phyloP scores from a whole-genome alignment of 2,329 filamentous ascomycete species.

The Aspergillus hiratsukae region DNA sequence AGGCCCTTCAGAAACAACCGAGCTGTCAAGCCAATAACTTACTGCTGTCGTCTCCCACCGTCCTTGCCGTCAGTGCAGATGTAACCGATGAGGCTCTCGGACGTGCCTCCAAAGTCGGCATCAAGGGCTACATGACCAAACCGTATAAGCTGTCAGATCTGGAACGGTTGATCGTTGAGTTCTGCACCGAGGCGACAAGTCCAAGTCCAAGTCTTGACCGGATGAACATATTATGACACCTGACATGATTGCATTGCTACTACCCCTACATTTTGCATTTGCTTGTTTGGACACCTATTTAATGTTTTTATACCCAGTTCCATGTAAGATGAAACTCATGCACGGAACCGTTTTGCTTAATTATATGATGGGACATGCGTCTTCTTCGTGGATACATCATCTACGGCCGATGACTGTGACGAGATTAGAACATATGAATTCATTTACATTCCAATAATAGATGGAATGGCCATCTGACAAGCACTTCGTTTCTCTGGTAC shows the following conservation, averaged over 20 bases:
- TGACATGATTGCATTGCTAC: slow-evolving; percentile 5
- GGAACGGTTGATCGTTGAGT: slow-evolving; percentile 54
- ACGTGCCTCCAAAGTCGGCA: slow-evolving; percentile 57
- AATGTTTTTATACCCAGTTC: neutral
- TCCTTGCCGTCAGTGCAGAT: slow-evolving; percentile 64
- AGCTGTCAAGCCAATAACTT: neutral
- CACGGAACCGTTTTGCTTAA: neutral
- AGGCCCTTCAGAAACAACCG: slow-evolving; percentile 12
- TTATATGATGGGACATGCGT: neutral
- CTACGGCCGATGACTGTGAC: neutral
- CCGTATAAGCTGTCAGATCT: slow-evolving; percentile 61
- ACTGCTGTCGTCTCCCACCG: slow-evolving; percentile 38
- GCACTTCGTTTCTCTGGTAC: neutral
- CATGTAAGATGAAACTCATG: neutral
- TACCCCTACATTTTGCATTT: neutral
- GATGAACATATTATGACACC: slow-evolving; percentile 11
- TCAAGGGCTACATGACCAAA: slow-evolving; percentile 66
- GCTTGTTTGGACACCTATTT: slow-evolving; percentile 1
- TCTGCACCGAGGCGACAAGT: slow-evolving; percentile 29
- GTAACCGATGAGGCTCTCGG: slow-evolving; percentile 61
- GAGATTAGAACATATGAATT: neutral
- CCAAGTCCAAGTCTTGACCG: slow-evolving; percentile 10
- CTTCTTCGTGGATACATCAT: neutral
- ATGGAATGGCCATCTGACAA: neutral
- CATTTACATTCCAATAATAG: neutral